Percentiles rank a stretch among this genome's conserved stretches.
Evolutionary conservation across 768 basidiomycete species (phyloP).

Genomic region (Xanthoconium stramineum): DNA sequence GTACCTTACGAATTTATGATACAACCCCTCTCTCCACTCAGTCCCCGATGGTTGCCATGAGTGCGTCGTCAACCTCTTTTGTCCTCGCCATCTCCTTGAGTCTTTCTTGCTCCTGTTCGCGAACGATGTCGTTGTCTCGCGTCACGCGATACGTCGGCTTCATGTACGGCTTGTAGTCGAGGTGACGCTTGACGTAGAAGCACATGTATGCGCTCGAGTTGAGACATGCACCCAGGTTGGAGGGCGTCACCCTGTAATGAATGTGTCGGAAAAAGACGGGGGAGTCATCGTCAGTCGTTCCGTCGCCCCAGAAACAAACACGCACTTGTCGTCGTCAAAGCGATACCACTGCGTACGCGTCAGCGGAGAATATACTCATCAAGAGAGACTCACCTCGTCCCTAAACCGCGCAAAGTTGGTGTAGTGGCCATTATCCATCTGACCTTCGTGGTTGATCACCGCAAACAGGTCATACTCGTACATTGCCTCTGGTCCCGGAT

Average conservation of each 20-base stretch:
- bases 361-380: background rate
- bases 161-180: conserved; percentile 75
- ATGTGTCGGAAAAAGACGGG: background rate
- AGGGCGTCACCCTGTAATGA: conserved; percentile 58
- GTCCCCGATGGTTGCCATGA: conserved; percentile 45
- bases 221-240: conserved; percentile 66
- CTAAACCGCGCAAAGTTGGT: conserved; percentile 81
- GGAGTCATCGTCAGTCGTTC: background rate
- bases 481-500: conserved; percentile 59
- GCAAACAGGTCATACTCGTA: conserved; percentile 92
- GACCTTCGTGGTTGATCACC: conserved; percentile 93
- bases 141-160: conserved; percentile 66
- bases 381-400: conserved; percentile 62
- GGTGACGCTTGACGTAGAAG: conserved; percentile 87
- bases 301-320: background rate
- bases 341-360: conserved; percentile 70
- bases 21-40: conserved; percentile 3
- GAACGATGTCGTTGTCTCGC: conserved; percentile 63
- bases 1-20: background rate
- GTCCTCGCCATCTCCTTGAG: conserved; percentile 52
- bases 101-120: conserved; percentile 54
- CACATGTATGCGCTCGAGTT: conserved; percentile 87
- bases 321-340: conserved; percentile 92
- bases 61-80: conserved; percentile 63
- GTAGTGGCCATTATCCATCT: conserved; percentile 94